These are phyloP conservation scores for Selaginella tamariscina DNA, from an alignment of 75 land plant genomes.

Conservation along the genomic window DNA sequence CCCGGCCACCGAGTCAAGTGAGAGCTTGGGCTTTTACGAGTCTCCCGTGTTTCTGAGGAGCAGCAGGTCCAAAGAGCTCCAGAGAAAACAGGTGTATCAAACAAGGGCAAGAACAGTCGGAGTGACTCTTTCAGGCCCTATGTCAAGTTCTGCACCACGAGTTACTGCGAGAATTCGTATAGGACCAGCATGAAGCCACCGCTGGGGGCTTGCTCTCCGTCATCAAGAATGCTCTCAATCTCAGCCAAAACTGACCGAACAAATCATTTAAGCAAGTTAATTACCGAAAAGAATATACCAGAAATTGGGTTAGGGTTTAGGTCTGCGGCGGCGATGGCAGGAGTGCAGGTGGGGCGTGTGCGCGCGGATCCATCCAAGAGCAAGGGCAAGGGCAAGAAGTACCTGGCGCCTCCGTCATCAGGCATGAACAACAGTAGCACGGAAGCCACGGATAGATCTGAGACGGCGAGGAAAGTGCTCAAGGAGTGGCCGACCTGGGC, in stretches of 20 bases:
- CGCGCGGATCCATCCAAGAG: conserved; percentile 4
- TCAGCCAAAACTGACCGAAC: not conserved
- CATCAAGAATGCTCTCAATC: conserved; percentile 19
- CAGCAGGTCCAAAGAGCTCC: not conserved
- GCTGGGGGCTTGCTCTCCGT: conserved; percentile 75
- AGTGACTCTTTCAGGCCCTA: conserved; percentile 38
- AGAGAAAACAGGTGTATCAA: not conserved
- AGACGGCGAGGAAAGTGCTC: conserved; percentile 14
- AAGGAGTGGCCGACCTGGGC: conserved; percentile 57
- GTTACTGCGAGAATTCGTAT: conserved; percentile 64
- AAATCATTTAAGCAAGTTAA: not conserved
- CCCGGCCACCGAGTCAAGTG: conserved; percentile 11
- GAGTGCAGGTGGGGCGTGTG: not conserved
- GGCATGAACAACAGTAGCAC: not conserved
- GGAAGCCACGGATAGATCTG: not conserved
- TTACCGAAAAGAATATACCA: not conserved
- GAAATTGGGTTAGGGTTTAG: not conserved
- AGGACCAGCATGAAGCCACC: conserved; percentile 84
- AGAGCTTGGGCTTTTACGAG: no score
- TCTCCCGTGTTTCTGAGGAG: not conserved
- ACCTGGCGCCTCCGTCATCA: not conserved
- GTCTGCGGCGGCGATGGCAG: not conserved
- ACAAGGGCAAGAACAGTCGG: not conserved
- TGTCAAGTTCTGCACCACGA: conserved; percentile 31
- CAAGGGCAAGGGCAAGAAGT: not conserved